Evolutionary conservation across 805 yeast genomes (phyloP).

Genomic region (Wickerhamiella australiensis): DNA sequence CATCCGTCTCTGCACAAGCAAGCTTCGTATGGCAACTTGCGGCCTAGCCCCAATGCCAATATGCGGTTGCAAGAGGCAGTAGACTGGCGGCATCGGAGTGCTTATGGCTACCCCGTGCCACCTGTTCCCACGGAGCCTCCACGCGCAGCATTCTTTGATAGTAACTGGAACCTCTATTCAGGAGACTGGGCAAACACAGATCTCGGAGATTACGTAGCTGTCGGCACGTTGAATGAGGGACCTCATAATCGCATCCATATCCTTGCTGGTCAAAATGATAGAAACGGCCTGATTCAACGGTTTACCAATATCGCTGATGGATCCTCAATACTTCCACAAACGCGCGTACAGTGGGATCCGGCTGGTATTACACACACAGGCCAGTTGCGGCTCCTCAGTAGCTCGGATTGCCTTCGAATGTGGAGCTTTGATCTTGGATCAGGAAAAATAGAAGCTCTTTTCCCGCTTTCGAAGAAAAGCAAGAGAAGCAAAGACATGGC

Average conservation of each 20-base stretch:
- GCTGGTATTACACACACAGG: constrained; percentile 26
- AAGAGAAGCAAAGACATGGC: constrained; percentile 42
- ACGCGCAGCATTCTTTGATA: constrained; percentile 29
- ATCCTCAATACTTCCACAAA: constrained; percentile 52
- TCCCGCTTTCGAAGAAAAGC: constrained; percentile 33
- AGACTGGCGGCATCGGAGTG: constrained; percentile 12
- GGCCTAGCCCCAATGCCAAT: constrained; percentile 2
- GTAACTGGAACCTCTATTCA: constrained; percentile 40
- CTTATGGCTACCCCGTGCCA: constrained; percentile 21
- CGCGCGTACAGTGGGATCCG: constrained; percentile 66
- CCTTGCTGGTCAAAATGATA: constrained; percentile 18
- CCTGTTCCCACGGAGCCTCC: constrained; percentile 26
- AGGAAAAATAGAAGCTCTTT: constrained; percentile 31
- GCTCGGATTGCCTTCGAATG: constrained; percentile 59
- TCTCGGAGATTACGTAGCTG: constrained; percentile 39
- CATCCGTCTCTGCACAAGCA: constrained; percentile 14
- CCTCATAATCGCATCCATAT: constrained; percentile 44
- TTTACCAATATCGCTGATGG: constrained; percentile 37
- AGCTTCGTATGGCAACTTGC: constrained; percentile 10
- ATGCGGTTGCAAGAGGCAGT: constrained; percentile 6
- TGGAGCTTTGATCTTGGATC: constrained; percentile 39
- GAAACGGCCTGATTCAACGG: constrained; percentile 5
- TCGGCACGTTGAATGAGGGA: constrained; percentile 76
- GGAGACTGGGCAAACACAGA: constrained; percentile 40
- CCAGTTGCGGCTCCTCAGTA: constrained; percentile 42